These are phyloP conservation scores for Exutisphaerella laricina DNA, from an alignment of 2,329 filamentous ascomycete genomes.

Conservation along the genomic window DNA sequence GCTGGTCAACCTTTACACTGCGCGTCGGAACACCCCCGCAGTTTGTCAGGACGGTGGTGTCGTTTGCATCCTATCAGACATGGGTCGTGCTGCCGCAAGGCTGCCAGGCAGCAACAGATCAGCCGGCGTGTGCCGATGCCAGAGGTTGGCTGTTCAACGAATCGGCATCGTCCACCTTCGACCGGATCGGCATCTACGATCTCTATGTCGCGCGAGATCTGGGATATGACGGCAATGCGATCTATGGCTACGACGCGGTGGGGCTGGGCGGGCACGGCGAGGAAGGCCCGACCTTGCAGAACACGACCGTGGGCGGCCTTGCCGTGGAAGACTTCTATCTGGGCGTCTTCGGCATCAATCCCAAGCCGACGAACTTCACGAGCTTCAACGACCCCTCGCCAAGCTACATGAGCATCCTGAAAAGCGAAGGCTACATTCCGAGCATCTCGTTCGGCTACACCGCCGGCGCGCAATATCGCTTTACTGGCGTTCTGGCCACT, in stretches of 20 bases:
- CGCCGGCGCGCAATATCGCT: conserved; percentile 64
- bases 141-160: conserved; percentile 57
- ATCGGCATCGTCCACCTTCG: conserved; percentile 53
- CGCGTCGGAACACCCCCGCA: conserved; percentile 52
- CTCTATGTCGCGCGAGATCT: conserved; percentile 54
- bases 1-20: conserved; percentile 66
- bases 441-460: conserved; percentile 73
- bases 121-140: conserved; percentile 45
- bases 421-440: conserved; percentile 56
- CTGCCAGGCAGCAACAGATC: conserved; percentile 39
- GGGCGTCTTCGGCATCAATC: conserved; percentile 45
- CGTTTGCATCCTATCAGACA: conserved; percentile 64
- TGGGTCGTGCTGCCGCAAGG: conserved; percentile 61
- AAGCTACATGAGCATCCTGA: conserved; percentile 50
- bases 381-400: conserved; percentile 50
- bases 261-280: conserved; percentile 37
- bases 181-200: conserved; percentile 54
- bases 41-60: conserved; percentile 54
- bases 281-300: conserved; percentile 37
- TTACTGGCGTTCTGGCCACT: conserved; percentile 36
- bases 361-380: conserved; percentile 47
- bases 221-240: conserved; percentile 55
- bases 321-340: conserved; percentile 41
- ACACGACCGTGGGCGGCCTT: conserved; percentile 40
- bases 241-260: conserved; percentile 55